Percentiles rank a stretch among this genome's conserved stretches.
phyloP scores from a whole-genome alignment of 2,329 filamentous ascomycete genomes.

The Penicillium concentricum region DNA sequence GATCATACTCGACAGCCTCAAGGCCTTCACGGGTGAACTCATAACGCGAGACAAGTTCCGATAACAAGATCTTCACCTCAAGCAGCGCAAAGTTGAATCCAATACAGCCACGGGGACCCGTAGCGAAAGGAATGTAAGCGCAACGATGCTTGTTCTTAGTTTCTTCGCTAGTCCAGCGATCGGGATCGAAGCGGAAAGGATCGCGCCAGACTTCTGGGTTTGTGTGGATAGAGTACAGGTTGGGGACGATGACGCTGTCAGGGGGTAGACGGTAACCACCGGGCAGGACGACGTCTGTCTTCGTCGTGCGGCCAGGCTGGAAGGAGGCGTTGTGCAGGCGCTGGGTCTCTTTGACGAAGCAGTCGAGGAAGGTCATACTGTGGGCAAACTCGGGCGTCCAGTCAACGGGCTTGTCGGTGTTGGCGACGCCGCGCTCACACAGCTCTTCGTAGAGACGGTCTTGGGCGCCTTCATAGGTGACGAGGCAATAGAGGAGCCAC shows the following conservation, averaged over 20 bases:
- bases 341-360: conserved; percentile 61
- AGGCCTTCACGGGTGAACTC: conserved; percentile 51
- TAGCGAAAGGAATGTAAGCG: conserved; percentile 58
- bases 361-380: conserved; percentile 44
- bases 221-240: conserved; percentile 48
- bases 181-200: conserved; percentile 57
- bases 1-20: conserved; percentile 33
- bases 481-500: conserved; percentile 56
- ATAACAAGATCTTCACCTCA: conserved; percentile 57
- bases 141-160: conserved; percentile 51
- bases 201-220: conserved; percentile 60
- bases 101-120: conserved; percentile 57
- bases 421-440: not conserved
- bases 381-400: conserved; percentile 10
- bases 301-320: conserved; percentile 59
- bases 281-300: conserved; percentile 56
- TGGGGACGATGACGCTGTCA: conserved; percentile 54
- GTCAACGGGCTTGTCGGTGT: not conserved
- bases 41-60: conserved; percentile 58
- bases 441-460: conserved; percentile 43
- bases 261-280: conserved; percentile 58
- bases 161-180: conserved; percentile 50
- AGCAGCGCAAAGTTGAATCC: conserved; percentile 63
- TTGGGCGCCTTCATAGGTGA: conserved; percentile 55
- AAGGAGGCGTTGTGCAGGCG: conserved; percentile 61